These are phyloP conservation scores for Colletotrichum tanaceti DNA, from an alignment of 2,329 filamentous ascomycete species.

Conservation along the genomic window DNA sequence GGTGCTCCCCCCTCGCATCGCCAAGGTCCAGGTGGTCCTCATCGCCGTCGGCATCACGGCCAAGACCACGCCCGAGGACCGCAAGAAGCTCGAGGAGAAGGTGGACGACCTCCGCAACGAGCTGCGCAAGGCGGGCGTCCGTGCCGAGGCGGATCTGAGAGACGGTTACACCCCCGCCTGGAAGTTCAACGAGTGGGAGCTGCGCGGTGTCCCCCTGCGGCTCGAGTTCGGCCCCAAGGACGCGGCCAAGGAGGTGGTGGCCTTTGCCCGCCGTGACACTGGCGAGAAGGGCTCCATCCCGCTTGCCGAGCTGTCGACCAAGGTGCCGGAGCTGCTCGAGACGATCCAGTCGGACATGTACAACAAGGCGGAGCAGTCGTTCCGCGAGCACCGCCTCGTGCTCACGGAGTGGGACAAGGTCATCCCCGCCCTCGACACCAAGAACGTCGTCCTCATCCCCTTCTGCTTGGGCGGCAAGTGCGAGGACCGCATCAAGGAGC, in stretches of 20 bases:
- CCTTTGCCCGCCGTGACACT: conserved; percentile 87
- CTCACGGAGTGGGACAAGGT: conserved; percentile 93
- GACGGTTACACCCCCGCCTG: conserved; percentile 94
- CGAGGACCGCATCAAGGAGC: conserved; percentile 94
- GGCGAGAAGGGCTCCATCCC: conserved; percentile 84
- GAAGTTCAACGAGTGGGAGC: conserved; percentile 99
- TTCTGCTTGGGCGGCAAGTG: conserved; percentile 86
- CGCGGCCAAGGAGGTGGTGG: conserved; percentile 84
- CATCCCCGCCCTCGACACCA: conserved; percentile 86
- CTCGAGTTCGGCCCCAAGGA: conserved; percentile 98
- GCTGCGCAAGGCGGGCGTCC: conserved; percentile 79
- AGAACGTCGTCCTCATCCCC: conserved; percentile 93
- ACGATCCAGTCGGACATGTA: conserved; percentile 89
- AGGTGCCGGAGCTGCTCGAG: conserved; percentile 84
- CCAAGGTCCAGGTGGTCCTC: conserved; percentile 86
- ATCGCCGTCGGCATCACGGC: conserved; percentile 94
- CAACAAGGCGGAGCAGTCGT: conserved; percentile 79
- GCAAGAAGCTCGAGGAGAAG: conserved; percentile 79
- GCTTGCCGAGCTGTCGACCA: conserved; percentile 77
- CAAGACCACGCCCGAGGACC: conserved; percentile 84
- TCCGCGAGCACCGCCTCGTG: conserved; percentile 81
- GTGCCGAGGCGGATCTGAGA: conserved; percentile 83
- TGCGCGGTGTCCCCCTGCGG: conserved; percentile 93
- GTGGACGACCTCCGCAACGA: conserved; percentile 76
- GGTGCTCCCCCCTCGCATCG: conserved; percentile 89